Percentiles rank a stretch among this genome's conserved stretches.
These are phyloP conservation scores for Mortierella sp. DNA, from an alignment of 371 early-diverging fungal genomes.

Conservation along the genomic window DNA sequence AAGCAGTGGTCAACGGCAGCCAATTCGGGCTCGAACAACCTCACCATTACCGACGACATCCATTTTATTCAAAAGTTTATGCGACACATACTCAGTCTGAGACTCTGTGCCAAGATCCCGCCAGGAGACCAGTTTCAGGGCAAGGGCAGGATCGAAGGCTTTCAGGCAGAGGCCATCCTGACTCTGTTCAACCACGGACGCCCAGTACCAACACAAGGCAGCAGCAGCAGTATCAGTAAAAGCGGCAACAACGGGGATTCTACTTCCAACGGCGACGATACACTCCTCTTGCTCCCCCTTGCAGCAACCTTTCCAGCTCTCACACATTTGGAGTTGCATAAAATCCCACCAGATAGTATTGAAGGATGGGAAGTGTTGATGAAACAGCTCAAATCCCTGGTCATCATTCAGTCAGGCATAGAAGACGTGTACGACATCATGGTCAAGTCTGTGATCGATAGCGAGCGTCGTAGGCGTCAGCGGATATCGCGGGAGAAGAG, in stretches of 20 bases:
- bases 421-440: slow-evolving; percentile 64
- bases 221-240: background rate
- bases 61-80: slow-evolving; percentile 68
- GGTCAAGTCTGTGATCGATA: slow-evolving; percentile 49
- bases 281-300: slow-evolving; percentile 54
- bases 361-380: slow-evolving; percentile 65
- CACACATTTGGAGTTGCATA: slow-evolving; percentile 65
- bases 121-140: slow-evolving; percentile 59
- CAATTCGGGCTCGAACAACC: slow-evolving; percentile 34
- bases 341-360: slow-evolving; percentile 63
- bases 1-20: slow-evolving; percentile 68
- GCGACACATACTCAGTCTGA: slow-evolving; percentile 63
- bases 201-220: slow-evolving; percentile 13
- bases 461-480: slow-evolving; percentile 52
- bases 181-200: slow-evolving; percentile 58
- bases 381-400: slow-evolving; percentile 60
- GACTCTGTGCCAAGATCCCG: slow-evolving; percentile 61
- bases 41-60: slow-evolving; percentile 67
- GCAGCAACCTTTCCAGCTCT: slow-evolving; percentile 61
- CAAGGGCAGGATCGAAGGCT: slow-evolving; percentile 65
- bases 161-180: slow-evolving; percentile 59
- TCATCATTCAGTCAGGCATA: slow-evolving; percentile 62
- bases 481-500: slow-evolving; percentile 33
- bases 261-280: background rate
- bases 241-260: slow-evolving; percentile 14